Base-by-base conservation (phyloP, 2,329 filamentous ascomycete genomes). In the Zymoseptoria crescenta region DNA sequence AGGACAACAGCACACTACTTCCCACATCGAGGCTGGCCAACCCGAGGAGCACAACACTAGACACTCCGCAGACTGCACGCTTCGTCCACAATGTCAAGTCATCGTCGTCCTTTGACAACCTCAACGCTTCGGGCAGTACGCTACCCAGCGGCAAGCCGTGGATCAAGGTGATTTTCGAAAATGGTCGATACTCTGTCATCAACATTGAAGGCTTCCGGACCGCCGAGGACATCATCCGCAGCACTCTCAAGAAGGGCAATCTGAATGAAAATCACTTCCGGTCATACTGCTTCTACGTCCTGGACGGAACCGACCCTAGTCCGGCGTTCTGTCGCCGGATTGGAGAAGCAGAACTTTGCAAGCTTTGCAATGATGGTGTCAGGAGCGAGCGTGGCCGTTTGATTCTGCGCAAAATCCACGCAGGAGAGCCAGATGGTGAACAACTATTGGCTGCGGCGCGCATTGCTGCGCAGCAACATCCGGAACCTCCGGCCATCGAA, bases 251-350 rank as follows among this genome's bases (percentile, higher is more conserved):
- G 66, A 97, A 97, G 73, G 89, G 96, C 64, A 86, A 87, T 49
- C 81, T 96, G 29, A 89, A 91, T 21, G 91, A 96, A 70, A 89
- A 93, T 63, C 91, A 96, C 69, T 89, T 94, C 72, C 85, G 91
- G 68, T 96, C 95, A 70, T 97, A 96, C 76, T 96, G 92, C 77
- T 97, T 99, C 77, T 97, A 94, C 80, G 87, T 96, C 0, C 80
- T 97, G 59, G 87, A 90, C 65, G 93, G 92, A 55, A 79, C 91
- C 48, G 91, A 96, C 53, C 87, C 92, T 1, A 87, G 94, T 66
- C 87, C 91, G 29, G 83, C 82, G 54, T 86, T 91, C 70, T 95
- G 90, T 72, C 86, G 91, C 61, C 86, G 89, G 54, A 80, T 97
- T 48, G 87, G 87, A 35, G 94, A 99, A 69, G 87, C 85, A 4